Evolutionary conservation across 805 yeast genomes (phyloP), one percentile per base, ranked within the genome.

Genomic region (Starmerella bombicola): DNA sequence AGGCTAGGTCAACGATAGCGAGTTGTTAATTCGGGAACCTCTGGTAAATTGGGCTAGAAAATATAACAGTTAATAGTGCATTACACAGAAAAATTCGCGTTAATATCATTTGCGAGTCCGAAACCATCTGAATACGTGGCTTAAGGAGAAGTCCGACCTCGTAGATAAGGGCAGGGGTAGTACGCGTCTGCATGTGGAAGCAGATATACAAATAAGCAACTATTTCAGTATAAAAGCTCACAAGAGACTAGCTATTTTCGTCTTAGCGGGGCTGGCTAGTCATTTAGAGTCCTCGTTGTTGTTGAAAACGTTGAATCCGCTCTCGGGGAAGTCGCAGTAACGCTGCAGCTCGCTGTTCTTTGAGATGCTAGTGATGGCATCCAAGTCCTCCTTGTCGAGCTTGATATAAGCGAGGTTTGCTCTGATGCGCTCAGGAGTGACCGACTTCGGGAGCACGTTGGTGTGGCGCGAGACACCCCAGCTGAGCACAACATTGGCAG

Each of bases 401-500:
- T 66, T 59, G 26, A 64, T 52, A 35, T 62, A 63, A 45, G 62
- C 58, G 16, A 66, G 55, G 53, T 67, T 67, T 15, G 58, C 49
- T 22, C 57, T 58, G 41, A 82, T 70, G 58, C 93, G 73, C 24
- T 66, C 70, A 6, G 73, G 65, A 40, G 78, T 80, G 6, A 77
- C 68, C 0, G 93, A 76, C 63, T 86, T 73, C 38, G 88, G 83
- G 36, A 80, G 61, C 1, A 70, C 74, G 10, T 69, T 67, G 41
- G 80, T 65, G 2, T 80, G 80, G 36, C 73, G 67, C 42, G 69
- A 66, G 31, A 58, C 35, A 38, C 58, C 61, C 55, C 58, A 58
- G 52, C 55, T 49, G 36, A 58, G 52, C 37, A 58, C 55, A 30
- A 58, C 49, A 41, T 53, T 48, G 32, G 58, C 55, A 9, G 58